Base-by-base conservation (phyloP, 495 filamentous ascomycete species). In the Aspergillus mulundensis region DNA sequence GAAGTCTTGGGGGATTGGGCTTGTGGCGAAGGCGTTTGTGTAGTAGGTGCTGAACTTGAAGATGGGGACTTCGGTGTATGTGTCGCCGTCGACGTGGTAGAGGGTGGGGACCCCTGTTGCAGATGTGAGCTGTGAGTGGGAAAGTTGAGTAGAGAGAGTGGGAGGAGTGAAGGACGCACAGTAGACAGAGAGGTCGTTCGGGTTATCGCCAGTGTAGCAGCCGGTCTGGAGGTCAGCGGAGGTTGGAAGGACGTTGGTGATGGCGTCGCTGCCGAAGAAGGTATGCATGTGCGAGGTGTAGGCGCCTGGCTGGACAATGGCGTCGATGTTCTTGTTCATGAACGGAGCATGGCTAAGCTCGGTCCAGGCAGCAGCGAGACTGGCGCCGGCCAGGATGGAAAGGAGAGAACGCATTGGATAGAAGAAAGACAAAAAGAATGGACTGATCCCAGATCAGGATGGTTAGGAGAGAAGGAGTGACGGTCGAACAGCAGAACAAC, bases 301-400 rank as follows among this genome's bases (percentile, higher is more conserved):
- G 14, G 56, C 28, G 12, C 62, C 62, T 0, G 62, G 62, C 2
- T 59, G 7, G 1, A 65, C 53, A 20, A 65, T 48, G 1, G 62
- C 53, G 21, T 65, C 62, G 21, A 65, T 59, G 44, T 65, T 65
- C 14, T 65, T 65, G 50, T 54, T 53, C 62, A 65, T 65, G 52
- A 65, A 53, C 15, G 53, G 51, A 12, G 46, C 57, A 21, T 44
- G 30, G 36, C 42, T 25, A 19, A 59, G 54, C 41, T 60, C 58
- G n/a, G 61, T 64, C 44, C 60, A 64, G 15, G 61, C 61, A 23
- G 59, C 18, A 25, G 50, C 50, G 1, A 64, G 41, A 47, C 54
- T 49, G 34, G 49, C 51, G 25, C 57, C 58, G 44, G 52, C 39
- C 18, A 58, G 34, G 23, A 50, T 57, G 11, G 53, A 49, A 15